Evolutionary conservation across 2,329 filamentous ascomycete species (phyloP).

Genomic region (Penicillium griseofulvum): DNA sequence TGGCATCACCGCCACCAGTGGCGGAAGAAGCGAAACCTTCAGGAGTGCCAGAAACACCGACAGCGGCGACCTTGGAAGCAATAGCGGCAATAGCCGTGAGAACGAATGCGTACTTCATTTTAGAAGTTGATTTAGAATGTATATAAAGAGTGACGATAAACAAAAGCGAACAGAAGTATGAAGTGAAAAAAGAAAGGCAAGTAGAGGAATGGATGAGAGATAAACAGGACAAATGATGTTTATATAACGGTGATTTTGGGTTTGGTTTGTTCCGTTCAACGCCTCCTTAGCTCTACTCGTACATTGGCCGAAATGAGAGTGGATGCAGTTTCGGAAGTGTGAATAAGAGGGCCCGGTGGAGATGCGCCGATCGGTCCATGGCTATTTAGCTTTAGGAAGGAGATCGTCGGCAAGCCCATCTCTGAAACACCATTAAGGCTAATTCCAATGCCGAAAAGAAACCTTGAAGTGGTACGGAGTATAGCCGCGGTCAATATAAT

Average conservation of each 20-base stretch:
- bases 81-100: conserved; percentile 2
- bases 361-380: neutral
- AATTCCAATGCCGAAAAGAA: too few species aligned
- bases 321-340: neutral
- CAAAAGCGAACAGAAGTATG: neutral
- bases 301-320: neutral
- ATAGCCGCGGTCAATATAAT: too few species aligned
- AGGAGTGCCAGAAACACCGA: conserved; percentile 5
- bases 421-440: neutral
- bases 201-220: neutral
- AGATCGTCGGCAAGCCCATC: neutral
- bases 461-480: too few species aligned
- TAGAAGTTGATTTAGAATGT: neutral
- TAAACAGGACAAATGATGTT: neutral
- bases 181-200: neutral
- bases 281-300: neutral
- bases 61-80: conserved; percentile 3
- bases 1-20: conserved; percentile 8
- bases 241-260: neutral
- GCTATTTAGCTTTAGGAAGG: neutral
- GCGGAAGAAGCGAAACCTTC: conserved; percentile 8
- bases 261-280: neutral
- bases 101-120: conserved; percentile 4
- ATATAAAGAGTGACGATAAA: neutral
- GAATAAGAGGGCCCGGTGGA: neutral